A percentile compares a stretch with the other conserved stretches of the same genome.
Conservation (phyloP, 805 yeast species). For the Lachancea waltii region DNA sequence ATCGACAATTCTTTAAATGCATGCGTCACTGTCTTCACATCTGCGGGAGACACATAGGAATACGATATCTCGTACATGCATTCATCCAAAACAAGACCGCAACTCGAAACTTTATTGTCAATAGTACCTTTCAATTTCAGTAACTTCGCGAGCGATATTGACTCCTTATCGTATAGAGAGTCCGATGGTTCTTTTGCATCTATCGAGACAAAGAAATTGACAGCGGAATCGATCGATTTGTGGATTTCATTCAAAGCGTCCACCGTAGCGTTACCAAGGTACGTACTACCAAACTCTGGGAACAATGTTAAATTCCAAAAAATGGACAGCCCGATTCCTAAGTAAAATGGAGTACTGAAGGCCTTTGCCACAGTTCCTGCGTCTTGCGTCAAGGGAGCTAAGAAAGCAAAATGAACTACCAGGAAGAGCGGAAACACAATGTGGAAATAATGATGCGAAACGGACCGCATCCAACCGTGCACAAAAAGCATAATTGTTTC, state of each 20-base stretch:
- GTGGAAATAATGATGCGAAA: constrained; percentile 40
- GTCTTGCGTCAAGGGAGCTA: constrained; percentile 31
- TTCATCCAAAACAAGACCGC: constrained; percentile 39
- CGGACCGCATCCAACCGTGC: constrained; percentile 46
- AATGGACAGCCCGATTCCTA: constrained; percentile 41
- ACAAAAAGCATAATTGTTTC: constrained; percentile 42
- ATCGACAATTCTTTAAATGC: constrained; percentile 30
- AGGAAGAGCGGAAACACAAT: constrained; percentile 44
- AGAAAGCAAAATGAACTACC: constrained; percentile 44
- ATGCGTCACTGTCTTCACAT: constrained; percentile 33
- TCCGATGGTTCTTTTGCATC: constrained; percentile 12
- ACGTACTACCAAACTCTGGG: constrained; percentile 49
- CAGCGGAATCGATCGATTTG: constrained; percentile 33
- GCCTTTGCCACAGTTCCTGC: constrained; percentile 32
- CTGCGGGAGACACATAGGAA: constrained; percentile 40
- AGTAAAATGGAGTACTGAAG: constrained; percentile 39
- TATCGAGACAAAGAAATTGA: constrained; percentile 35
- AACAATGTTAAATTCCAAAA: constrained; percentile 39
- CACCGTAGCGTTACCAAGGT: constrained; percentile 39
- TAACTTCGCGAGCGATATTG: constrained; percentile 30
- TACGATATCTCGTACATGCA: constrained; percentile 45
- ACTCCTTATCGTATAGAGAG: constrained; percentile 17
- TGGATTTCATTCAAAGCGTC: constrained; percentile 38
- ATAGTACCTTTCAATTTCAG: constrained; percentile 32
- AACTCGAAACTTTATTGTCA: constrained; percentile 30